Evolutionary conservation across 192 early-diverging fungal species (phyloP).

Genomic region (Entophlyctis helioformis): DNA sequence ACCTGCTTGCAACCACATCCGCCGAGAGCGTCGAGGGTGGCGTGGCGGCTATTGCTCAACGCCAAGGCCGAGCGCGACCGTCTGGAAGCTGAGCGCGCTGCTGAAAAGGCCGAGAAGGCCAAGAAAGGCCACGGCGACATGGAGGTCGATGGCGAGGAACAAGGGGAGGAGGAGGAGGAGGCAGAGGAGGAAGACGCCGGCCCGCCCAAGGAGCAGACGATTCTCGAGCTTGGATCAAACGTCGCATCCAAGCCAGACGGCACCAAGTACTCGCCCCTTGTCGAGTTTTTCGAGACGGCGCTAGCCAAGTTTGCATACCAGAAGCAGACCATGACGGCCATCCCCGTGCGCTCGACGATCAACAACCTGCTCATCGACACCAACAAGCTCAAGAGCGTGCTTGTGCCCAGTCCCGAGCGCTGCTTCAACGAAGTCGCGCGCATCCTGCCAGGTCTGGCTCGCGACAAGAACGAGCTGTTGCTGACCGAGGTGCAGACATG

Average conservation of each 20-base stretch:
- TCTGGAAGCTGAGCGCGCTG: too few relatives aligned
- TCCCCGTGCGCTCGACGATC: conserved; percentile 23
- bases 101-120: too few relatives aligned
- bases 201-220: not conserved
- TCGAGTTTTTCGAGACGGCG: conserved; percentile 37
- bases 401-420: conserved; percentile 45
- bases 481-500: conserved; percentile 45
- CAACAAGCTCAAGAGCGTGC: conserved; percentile 29
- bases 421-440: conserved; percentile 45
- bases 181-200: conserved; percentile 1
- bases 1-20: conserved; percentile 18
- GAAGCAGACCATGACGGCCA: conserved; percentile 27
- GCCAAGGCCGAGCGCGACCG: conserved; percentile 7
- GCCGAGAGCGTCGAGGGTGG: conserved; percentile 14
- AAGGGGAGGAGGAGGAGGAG: not conserved
- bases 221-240: conserved; percentile 25
- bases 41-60: conserved; percentile 6
- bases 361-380: conserved; percentile 47
- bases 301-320: conserved; percentile 32
- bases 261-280: conserved; percentile 19
- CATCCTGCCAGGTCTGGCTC: conserved; percentile 37
- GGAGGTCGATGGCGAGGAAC: too few relatives aligned
- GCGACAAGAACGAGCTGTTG: conserved; percentile 49
- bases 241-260: conserved; percentile 17
- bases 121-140: too few relatives aligned